These are phyloP conservation scores for Stemphylium lycopersici DNA, from an alignment of 2,329 filamentous ascomycete genomes.

Conservation along the genomic window DNA sequence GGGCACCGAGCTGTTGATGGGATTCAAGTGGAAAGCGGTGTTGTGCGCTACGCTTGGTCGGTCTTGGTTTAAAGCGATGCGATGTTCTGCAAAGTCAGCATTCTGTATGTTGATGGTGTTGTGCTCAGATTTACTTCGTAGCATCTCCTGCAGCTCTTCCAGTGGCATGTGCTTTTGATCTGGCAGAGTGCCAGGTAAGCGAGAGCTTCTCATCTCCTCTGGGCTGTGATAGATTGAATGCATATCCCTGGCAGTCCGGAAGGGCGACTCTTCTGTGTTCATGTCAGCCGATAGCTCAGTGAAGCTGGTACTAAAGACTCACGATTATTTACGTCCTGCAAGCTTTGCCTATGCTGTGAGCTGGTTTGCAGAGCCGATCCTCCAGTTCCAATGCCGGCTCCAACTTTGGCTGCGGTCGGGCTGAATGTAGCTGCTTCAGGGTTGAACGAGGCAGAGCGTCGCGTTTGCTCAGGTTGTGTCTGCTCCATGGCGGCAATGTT, in stretches of 20 bases:
- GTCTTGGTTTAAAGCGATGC: not conserved
- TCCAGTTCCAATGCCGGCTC: not conserved
- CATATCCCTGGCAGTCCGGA: slow-evolving; percentile 1
- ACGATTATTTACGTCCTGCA: not conserved
- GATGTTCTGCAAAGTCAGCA: slow-evolving; percentile 2
- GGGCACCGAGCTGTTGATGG: not conserved
- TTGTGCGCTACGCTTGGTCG: not conserved
- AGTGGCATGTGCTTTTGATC: not conserved
- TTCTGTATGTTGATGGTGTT: not conserved
- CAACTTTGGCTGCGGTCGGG: slow-evolving; percentile 4
- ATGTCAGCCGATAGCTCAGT: not conserved
- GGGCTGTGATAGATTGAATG: slow-evolving; percentile 1
- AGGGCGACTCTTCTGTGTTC: slow-evolving; percentile 10
- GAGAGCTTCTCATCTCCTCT: not conserved
- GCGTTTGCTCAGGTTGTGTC: not conserved
- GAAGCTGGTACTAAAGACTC: not conserved
- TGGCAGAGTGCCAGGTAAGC: not conserved
- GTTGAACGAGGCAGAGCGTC: slow-evolving; percentile 15
- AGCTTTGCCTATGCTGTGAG: not conserved
- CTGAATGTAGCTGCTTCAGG: slow-evolving; percentile 21
- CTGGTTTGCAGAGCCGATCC: not conserved
- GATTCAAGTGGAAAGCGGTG: not conserved
- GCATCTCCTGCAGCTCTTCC: slow-evolving; percentile 1
- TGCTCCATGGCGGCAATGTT: not conserved
- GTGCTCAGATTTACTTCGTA: not conserved